Evolutionary conservation across 495 filamentous ascomycete genomes (phyloP), one percentile per base, ranked within the genome.

Genomic region (Hypoxylon fuscum): DNA sequence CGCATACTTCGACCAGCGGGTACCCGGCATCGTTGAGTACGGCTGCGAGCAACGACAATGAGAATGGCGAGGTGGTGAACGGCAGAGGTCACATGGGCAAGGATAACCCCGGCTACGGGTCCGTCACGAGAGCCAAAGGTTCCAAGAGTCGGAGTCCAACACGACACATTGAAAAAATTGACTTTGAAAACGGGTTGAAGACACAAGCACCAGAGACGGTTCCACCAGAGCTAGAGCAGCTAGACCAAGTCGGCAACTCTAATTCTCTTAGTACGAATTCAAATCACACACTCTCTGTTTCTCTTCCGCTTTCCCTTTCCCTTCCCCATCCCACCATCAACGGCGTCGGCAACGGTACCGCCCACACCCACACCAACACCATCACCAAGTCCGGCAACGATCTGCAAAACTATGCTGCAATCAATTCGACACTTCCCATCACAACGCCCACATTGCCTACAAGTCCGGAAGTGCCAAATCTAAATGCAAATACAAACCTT

Each of bases 1-100:
- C 69, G 11, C 60, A 64, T 9, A 44, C 66, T 7, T 63, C 64
- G 38, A 61, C 58, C 8, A 63, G 57, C 3, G 67, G 62, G 20
- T 69, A 72, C 23, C 59, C 64, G 15, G 63, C 50, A 18, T 72
- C 67, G 21, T 14, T 66, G 35, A 66, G 63, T 20, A 66, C 56
- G 8, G 45, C 45, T 51, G 63, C 47, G 11, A 42, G 60, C 25
- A 42, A 58, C 21, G 52, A 62, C 17, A 45, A 46, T 10, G 54
- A 25, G 1, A 44, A 61, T 47, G 29, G 32, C 18, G 18, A 38
- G 0, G 45, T 49, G 45, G 29, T 22, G 11, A 21, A 35, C 6
- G 27, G 21, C 17, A 55, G 27, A 43, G 37, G 25, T 14, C 38
- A 35, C 12, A 23, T n/a, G 12, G 47, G 21, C 35, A 56, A 56